These are phyloP conservation scores for Fusarium siculi DNA, from an alignment of 2,329 filamentous ascomycete genomes.

Conservation along the genomic window DNA sequence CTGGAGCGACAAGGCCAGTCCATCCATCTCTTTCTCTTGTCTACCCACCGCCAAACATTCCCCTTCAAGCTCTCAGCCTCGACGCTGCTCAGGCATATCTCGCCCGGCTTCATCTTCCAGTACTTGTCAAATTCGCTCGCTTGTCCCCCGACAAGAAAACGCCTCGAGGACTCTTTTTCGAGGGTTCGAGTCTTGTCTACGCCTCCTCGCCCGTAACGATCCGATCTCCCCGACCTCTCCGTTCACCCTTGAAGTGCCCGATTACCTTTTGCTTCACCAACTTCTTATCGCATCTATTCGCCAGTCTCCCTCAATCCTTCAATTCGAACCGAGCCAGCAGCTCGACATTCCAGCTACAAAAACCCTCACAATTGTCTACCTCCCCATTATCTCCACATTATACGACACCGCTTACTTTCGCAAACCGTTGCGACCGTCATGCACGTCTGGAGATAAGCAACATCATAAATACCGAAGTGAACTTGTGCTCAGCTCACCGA, in stretches of 20 bases:
- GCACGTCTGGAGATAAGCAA: slow-evolving; percentile 38
- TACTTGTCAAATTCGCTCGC: slow-evolving; percentile 9
- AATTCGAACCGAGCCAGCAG: slow-evolving; percentile 5
- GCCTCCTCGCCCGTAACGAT: slow-evolving; percentile 25
- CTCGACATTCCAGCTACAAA: neutral
- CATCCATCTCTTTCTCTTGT: slow-evolving; percentile 37
- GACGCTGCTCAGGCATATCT: slow-evolving; percentile 27
- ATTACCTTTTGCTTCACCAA: slow-evolving; percentile 31
- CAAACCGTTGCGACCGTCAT: slow-evolving; percentile 37
- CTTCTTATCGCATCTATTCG: slow-evolving; percentile 29
- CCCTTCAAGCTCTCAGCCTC: slow-evolving; percentile 39
- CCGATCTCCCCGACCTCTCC: slow-evolving; percentile 32
- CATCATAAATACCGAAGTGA: slow-evolving; percentile 30
- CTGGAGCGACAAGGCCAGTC: slow-evolving; percentile 39
- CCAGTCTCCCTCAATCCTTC: slow-evolving; percentile 3
- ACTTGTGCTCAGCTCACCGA: slow-evolving; percentile 7
- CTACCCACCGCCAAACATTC: slow-evolving; percentile 40
- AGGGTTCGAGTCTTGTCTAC: slow-evolving; percentile 8
- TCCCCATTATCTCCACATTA: slow-evolving; percentile 5
- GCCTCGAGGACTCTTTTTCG: neutral
- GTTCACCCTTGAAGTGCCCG: slow-evolving; percentile 31
- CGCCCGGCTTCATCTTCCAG: slow-evolving; percentile 22
- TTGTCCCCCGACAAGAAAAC: slow-evolving; percentile 1
- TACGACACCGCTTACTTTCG: slow-evolving; percentile 25
- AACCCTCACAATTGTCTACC: neutral